Percentiles rank a stretch among this genome's conserved stretches.
Conservation (phyloP, 768 basidiomycete species). For the Suillus subaureus region DNA sequence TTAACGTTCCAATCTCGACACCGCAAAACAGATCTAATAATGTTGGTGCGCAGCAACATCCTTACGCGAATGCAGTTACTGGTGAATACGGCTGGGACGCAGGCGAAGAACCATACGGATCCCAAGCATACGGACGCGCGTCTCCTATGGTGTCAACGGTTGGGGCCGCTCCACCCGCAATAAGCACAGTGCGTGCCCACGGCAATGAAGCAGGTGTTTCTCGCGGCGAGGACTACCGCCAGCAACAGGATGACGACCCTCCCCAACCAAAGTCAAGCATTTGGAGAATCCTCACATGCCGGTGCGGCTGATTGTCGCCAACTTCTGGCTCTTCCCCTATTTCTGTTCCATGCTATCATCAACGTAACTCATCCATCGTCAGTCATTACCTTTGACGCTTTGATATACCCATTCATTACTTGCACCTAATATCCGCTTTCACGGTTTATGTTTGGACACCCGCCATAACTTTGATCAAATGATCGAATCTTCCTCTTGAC, state of each 20-base stretch:
- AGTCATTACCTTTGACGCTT: conserved; percentile 41
- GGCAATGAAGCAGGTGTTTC: conserved; percentile 70
- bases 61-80: conserved; percentile 65
- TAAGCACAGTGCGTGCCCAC: conserved; percentile 71
- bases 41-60: conserved; percentile 52
- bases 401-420: conserved; percentile 39
- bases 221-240: conserved; percentile 58
- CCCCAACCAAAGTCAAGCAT: conserved; percentile 55
- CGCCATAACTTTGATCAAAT: conserved; percentile 30
- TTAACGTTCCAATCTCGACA: conserved; percentile 67
- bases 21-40: conserved; percentile 50
- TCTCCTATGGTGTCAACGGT: conserved; percentile 82
- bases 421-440: conserved; percentile 39
- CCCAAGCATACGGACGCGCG: conserved; percentile 71
- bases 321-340: conserved; percentile 18
- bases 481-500: conserved; percentile 27
- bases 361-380: conserved; percentile 31
- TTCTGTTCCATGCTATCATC: conserved; percentile 26
- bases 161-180: conserved; percentile 67
- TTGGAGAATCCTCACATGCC: conserved; percentile 76
- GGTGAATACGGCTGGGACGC: conserved; percentile 52
- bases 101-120: conserved; percentile 60
- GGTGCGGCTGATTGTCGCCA: conserved; percentile 55
- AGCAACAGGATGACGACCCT: conserved; percentile 54
- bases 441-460: conserved; percentile 25